These are phyloP conservation scores for Leptomonas seymouri DNA, from an alignment of 208 protist genomes.

Conservation along the genomic window DNA sequence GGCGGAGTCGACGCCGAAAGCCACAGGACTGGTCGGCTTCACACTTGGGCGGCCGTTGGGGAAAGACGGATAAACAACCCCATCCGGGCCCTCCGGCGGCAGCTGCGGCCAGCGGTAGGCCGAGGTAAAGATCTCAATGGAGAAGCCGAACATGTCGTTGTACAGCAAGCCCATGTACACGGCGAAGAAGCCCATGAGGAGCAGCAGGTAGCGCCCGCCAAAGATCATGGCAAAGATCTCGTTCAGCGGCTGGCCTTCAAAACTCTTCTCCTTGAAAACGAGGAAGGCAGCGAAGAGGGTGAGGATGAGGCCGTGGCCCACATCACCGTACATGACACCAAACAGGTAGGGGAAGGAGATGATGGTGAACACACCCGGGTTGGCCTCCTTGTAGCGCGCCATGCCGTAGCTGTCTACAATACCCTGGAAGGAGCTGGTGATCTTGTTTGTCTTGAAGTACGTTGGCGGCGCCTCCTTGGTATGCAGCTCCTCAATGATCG, in stretches of 20 bases:
- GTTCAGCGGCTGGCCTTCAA: constrained; percentile 73
- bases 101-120: constrained; percentile 83
- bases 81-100: constrained; percentile 28
- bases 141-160: constrained; percentile 96
- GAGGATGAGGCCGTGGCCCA: constrained; percentile 97
- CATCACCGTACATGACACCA: constrained; percentile 99
- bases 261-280: constrained; percentile 83
- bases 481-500: constrained; percentile 92
- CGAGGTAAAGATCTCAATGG: constrained; percentile 84
- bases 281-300: constrained; percentile 80
- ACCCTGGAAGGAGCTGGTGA: constrained; percentile 95
- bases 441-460: constrained; percentile 96
- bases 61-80: constrained; percentile 35
- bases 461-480: constrained; percentile 96
- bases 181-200: constrained; percentile 96
- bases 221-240: constrained; percentile 90
- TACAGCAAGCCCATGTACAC: constrained; percentile 98
- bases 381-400: constrained; percentile 94
- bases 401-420: constrained; percentile 99
- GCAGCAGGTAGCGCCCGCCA: constrained; percentile 94
- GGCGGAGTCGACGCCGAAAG: constrained; percentile 85
- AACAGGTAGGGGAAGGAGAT: constrained; percentile 99
- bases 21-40: constrained; percentile 51
- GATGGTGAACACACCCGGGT: constrained; percentile 96
- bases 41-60: constrained; percentile 46